These are phyloP conservation scores for Coccomyxa subellipsoidea DNA, from an alignment of 163 green algal species.

Conservation along the genomic window DNA sequence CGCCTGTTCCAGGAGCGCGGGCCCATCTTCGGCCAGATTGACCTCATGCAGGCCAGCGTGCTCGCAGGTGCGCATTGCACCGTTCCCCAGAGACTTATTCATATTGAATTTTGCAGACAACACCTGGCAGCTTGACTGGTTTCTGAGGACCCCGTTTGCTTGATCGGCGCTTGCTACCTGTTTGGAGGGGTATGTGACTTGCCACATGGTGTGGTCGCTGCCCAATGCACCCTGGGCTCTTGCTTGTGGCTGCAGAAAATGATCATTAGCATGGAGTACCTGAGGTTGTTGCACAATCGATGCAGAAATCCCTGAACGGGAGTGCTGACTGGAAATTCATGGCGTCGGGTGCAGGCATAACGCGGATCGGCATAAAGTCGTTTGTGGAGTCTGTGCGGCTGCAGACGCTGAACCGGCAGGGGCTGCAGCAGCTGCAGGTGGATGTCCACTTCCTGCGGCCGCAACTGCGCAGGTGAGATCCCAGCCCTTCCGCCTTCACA, in stretches of 20 bases:
- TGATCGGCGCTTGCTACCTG: too few relatives aligned
- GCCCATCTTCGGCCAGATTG: constrained; percentile 23
- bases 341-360: constrained; percentile 36
- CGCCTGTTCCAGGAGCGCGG: constrained; percentile 66
- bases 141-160: too few relatives aligned
- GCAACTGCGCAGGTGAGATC: constrained; percentile 40
- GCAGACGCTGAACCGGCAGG: constrained; percentile 47
- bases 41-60: constrained; percentile 31
- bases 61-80: constrained; percentile 11
- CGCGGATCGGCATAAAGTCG: constrained; percentile 55
- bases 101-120: too few relatives aligned
- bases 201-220: too few relatives aligned
- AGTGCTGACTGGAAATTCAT: neutral
- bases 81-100: neutral
- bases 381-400: constrained; percentile 68
- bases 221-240: too few relatives aligned
- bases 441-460: constrained; percentile 76
- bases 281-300: too few relatives aligned
- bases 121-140: too few relatives aligned
- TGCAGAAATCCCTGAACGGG: neutral
- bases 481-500: too few relatives aligned
- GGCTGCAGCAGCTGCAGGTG: constrained; percentile 79
- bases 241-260: too few relatives aligned
- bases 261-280: too few relatives aligned
- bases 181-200: too few relatives aligned